These are phyloP conservation scores for Exophiala sp. DNA, from an alignment of 2,329 filamentous ascomycete genomes.

Conservation along the genomic window DNA sequence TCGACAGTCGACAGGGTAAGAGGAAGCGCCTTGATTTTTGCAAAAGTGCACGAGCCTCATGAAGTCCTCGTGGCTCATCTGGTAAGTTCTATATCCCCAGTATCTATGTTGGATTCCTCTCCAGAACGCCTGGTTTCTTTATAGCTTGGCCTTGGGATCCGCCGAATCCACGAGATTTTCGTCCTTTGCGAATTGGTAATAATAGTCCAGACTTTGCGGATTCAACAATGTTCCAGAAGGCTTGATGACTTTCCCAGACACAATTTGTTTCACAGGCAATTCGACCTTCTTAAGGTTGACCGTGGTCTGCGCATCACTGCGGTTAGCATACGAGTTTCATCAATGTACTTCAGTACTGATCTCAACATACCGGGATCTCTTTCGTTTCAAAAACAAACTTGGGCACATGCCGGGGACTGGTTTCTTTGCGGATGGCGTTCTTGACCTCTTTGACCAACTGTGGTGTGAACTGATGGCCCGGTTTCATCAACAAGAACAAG, in stretches of 20 bases:
- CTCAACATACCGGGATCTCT: constrained; percentile 61
- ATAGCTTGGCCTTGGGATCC: constrained; percentile 22
- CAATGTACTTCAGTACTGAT: neutral
- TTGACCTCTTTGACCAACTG: constrained; percentile 56
- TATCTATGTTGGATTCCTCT: neutral
- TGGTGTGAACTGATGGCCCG: constrained; percentile 51
- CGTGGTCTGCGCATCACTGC: constrained; percentile 53
- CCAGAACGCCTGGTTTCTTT: neutral
- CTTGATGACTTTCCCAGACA: constrained; percentile 67
- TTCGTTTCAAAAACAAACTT: constrained; percentile 72
- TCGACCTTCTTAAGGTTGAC: constrained; percentile 84
- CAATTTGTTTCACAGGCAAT: constrained; percentile 75
- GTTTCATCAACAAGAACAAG: constrained; percentile 55
- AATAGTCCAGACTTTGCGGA: constrained; percentile 67
- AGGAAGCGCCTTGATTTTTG: neutral
- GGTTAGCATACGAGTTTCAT: constrained; percentile 1
- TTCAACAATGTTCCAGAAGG: constrained; percentile 72
- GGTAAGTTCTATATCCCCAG: neutral
- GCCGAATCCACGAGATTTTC: constrained; percentile 46
- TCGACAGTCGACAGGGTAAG: neutral
- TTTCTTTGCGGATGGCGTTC: constrained; percentile 57
- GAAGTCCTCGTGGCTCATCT: no score
- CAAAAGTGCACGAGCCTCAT: neutral
- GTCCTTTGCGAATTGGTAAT: constrained; percentile 70
- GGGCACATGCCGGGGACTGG: constrained; percentile 70